A percentile compares a stretch with the other conserved stretches of the same genome.
Evolutionary conservation across 805 yeast genomes (phyloP).

Genomic region (Saccharomycopsis sp.): DNA sequence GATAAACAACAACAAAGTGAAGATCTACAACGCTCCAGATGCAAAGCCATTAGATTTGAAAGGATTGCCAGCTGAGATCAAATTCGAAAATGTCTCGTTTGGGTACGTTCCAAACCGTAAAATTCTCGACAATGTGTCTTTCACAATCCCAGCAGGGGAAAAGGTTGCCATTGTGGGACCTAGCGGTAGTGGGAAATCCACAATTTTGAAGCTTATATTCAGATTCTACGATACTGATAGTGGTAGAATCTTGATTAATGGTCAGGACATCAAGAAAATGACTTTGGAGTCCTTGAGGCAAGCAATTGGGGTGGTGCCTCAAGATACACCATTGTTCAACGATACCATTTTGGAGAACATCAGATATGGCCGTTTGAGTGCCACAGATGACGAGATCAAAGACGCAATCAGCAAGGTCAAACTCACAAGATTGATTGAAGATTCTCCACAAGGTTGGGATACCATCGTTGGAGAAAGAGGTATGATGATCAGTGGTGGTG

Average conservation of each 20-base stretch:
- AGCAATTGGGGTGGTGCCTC: constrained; percentile 89
- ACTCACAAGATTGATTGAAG: constrained; percentile 49
- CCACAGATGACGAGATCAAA: constrained; percentile 63
- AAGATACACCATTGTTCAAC: constrained; percentile 92
- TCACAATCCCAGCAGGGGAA: constrained; percentile 81
- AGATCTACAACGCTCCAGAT: constrained; percentile 49
- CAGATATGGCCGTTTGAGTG: constrained; percentile 69
- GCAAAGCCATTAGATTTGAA: constrained; percentile 53
- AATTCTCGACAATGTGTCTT: constrained; percentile 70
- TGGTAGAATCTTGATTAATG: constrained; percentile 79
- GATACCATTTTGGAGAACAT: constrained; percentile 84
- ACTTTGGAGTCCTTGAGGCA: constrained; percentile 66
- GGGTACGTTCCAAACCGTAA: constrained; percentile 88
- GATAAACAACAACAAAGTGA: constrained; percentile 65
- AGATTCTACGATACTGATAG: constrained; percentile 77
- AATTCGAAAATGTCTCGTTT: constrained; percentile 84
- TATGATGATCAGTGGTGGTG: constrained; percentile 99
- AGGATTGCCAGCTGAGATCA: constrained; percentile 41
- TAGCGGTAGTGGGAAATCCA: constrained; percentile 92
- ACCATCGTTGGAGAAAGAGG: constrained; percentile 96
- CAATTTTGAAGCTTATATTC: constrained; percentile 73
- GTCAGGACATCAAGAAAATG: constrained; percentile 73
- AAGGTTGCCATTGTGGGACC: constrained; percentile 96
- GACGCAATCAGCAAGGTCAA: constrained; percentile 62
- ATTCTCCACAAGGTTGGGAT: constrained; percentile 73